Base-by-base conservation (phyloP, 768 basidiomycete species). In the Russula vinacea region DNA sequence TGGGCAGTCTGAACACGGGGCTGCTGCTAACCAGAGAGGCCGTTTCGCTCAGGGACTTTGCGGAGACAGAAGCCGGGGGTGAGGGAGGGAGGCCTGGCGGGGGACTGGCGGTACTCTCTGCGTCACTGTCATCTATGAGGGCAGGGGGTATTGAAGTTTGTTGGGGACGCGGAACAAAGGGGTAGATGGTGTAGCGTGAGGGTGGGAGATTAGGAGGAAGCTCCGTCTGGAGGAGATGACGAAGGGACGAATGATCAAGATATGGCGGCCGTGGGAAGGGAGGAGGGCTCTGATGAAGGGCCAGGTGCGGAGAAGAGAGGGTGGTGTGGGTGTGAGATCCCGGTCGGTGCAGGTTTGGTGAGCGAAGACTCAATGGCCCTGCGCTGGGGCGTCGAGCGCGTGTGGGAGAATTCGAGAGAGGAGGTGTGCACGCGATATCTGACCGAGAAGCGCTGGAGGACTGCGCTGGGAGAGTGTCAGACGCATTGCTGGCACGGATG, bases 181-280 rank as follows among this genome's bases (percentile, higher is more conserved):
- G 53, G 32, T 58, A 60, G 26, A 59, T 51, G 32, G 37, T 66
- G 58, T 65, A 60, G 42, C 66, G 66, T 37, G 65, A 62, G 51
- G 69, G 69, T 11, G 78, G 76, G 10, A 75, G 74, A 14, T 77
- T 71, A 22, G 86, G 81, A 9, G 73, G 70, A 2, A 74, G 65
- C 52, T 81, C 81, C 0, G 87, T 84, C 62, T 84, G 85, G 10
- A 92, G 76, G 58, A 89, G 74, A 69, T 91, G 78, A 60, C 88
- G 85, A 61, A 93, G 76, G 1, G 88, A 83, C 2, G 90, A 90
- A 73, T 89, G 80, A 49, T 90, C 88, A 60, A 93, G 80, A 73
- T 93, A 93, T 0, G 84, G 75, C 1, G 91, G 91, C 22, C 85
- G 83, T 53, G 83, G 77, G 73, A 87, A 92, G 58, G 77, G 75